A percentile compares a stretch with the other conserved stretches of the same genome.
Evolutionary conservation across 176 grass and related monocot genomes (phyloP).

Genomic region (Zoysia pacifica): DNA sequence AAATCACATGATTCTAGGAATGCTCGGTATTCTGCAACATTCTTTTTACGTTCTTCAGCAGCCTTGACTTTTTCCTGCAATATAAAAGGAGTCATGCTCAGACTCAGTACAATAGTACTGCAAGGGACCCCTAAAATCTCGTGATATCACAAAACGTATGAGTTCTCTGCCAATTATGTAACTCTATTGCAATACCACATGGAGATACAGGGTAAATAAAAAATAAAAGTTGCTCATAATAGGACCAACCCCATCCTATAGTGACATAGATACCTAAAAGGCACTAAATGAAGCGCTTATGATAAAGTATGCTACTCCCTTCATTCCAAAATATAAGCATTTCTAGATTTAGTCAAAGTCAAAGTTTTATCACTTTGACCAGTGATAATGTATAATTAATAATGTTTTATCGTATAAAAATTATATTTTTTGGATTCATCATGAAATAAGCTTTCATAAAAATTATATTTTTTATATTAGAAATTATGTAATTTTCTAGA

Average conservation of each 20-base stretch:
- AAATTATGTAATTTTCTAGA: no score
- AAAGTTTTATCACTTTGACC: no score
- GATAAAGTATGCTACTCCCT: neutral
- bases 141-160: neutral
- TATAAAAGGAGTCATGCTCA: conserved; percentile 2
- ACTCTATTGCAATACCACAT: neutral
- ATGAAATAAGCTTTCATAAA: no score
- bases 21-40: conserved; percentile 72
- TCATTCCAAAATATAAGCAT: no score
- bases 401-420: no score
- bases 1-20: conserved; percentile 98
- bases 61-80: conserved; percentile 92
- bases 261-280: neutral
- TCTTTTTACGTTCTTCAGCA: conserved; percentile 73
- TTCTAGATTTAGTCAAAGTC: no score
- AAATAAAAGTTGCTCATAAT: neutral
- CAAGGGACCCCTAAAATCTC: neutral
- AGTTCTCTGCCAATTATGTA: neutral
- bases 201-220: neutral
- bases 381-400: no score
- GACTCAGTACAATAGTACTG: neutral
- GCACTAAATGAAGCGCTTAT: neutral
- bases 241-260: neutral
- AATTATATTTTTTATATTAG: no score
- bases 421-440: no score